These are phyloP conservation scores for Schizochytrium sp. DNA, from an alignment of 108 stramenopile species.

Conservation along the genomic window DNA sequence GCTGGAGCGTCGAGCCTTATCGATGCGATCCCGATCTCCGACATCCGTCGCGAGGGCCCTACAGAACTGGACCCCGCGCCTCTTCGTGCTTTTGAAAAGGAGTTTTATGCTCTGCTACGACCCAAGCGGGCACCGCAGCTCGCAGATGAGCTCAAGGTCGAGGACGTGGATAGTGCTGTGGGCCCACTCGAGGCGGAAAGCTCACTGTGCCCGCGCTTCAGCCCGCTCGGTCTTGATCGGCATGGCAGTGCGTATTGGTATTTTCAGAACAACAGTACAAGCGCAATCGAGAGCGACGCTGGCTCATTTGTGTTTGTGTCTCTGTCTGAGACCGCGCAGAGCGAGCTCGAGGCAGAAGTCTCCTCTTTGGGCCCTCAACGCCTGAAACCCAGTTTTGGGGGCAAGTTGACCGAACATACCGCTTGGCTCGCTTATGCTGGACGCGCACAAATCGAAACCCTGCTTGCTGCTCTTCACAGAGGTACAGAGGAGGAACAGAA, in stretches of 20 bases:
- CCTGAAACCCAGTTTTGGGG: background rate
- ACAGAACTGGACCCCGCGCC: background rate
- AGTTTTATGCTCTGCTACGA: background rate
- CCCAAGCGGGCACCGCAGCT: background rate
- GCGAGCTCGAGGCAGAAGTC: background rate
- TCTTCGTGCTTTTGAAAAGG: background rate
- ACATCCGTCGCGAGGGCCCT: background rate
- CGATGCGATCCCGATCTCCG: background rate
- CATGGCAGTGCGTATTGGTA: background rate
- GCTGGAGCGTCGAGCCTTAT: too few species aligned
- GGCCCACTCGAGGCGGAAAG: background rate
- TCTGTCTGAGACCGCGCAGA: background rate
- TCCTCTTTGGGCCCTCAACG: background rate
- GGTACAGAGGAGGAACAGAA: background rate
- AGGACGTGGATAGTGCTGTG: background rate
- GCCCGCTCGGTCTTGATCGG: background rate
- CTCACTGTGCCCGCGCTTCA: background rate
- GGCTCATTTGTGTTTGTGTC: background rate
- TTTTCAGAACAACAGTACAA: background rate
- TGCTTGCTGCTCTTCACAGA: background rate
- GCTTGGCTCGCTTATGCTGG: background rate
- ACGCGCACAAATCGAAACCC: background rate
- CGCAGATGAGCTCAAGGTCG: background rate
- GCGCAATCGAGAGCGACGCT: too few species aligned
- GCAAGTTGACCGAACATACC: background rate